Evolutionary conservation across 192 early-diverging fungal genomes (phyloP), one percentile per base, ranked within the genome.

Genomic region (Entomortierella parvispora): DNA sequence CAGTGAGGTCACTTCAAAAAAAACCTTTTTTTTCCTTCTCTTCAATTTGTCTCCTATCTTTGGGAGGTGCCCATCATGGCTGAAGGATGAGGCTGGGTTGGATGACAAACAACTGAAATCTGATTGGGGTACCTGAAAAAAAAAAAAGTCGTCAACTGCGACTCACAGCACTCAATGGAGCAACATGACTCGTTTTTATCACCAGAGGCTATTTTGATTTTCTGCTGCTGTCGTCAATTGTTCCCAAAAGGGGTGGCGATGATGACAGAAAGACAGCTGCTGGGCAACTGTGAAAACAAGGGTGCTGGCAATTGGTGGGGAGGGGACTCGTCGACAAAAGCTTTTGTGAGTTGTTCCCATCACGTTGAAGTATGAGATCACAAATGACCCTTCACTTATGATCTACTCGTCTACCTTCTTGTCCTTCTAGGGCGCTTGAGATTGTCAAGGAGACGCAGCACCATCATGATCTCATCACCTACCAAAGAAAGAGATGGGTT

Each of bases 121-220:
- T 68, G 66, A 68, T 68, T 68, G 66, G 66, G 47, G 66, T 68
- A 59, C 66, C 66, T 68, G 66, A 59, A 68, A 57, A 31, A 2
- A 25, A 42, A 65, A 33, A 49, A 17, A 49, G 12, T 49, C n/a
- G 37, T 9, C 37, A n/a, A n/a, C 37, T 9, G 37, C 37, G 37
- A 40, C 8, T 18, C 9, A 49, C 6, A 49, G n/a, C 6, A 49
- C 47, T 49, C 47, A 17, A 20, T 23, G 6, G 18, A 49, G 22
- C 47, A 20, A 17, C 47, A 49, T 49, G 18, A 49, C 22, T 49
- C 47, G 47, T 23, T 23, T 23, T 12, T 49, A 6, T 49, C 22
- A 12, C 9, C n/a, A 49, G n/a, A 49, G n/a, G 47, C 22, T 20
- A 23, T 17, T 23, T 17, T 49, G 47, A 18, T 49, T 23, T 18